These are phyloP conservation scores for Helotiales sp. DNA, from an alignment of 2,329 filamentous ascomycete species.

Conservation along the genomic window DNA sequence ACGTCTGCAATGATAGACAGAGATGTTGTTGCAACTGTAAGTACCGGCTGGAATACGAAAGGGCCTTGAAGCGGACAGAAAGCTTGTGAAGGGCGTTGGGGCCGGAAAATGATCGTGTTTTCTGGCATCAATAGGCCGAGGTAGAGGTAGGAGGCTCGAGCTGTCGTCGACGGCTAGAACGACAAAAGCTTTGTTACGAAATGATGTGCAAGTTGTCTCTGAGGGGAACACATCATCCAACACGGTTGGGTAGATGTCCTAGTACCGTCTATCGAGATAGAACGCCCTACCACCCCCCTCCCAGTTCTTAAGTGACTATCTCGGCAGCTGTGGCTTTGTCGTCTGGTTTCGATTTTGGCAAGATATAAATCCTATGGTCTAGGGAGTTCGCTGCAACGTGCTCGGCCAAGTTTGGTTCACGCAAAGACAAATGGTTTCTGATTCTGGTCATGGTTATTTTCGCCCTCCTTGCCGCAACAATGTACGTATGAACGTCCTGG, in stretches of 20 bases:
- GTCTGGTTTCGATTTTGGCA: too few relatives aligned
- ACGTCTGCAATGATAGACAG: not conserved
- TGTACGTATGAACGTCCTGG: too few relatives aligned
- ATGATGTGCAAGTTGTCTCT: not conserved
- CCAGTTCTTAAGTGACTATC: not conserved
- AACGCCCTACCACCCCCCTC: not conserved
- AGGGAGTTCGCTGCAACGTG: too few relatives aligned
- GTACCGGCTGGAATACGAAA: not conserved
- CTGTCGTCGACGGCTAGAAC: not conserved
- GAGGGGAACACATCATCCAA: not conserved
- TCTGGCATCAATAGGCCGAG: not conserved
- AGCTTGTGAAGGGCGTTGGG: not conserved
- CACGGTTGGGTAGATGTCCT: not conserved
- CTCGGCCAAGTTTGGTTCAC: too few relatives aligned
- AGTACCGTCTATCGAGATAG: not conserved
- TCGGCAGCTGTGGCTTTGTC: not conserved
- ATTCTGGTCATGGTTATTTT: too few relatives aligned
- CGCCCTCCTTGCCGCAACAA: too few relatives aligned
- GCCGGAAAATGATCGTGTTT: not conserved
- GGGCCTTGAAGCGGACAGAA: not conserved
- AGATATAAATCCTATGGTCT: too few relatives aligned
- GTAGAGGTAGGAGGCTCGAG: not conserved
- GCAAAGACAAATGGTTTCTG: too few relatives aligned
- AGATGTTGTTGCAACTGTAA: not conserved
- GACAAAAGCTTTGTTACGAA: not conserved